phyloP scores from a whole-genome alignment of 225 moss, liverwort and hornwort species.

The Straminergon stramineum region DNA sequence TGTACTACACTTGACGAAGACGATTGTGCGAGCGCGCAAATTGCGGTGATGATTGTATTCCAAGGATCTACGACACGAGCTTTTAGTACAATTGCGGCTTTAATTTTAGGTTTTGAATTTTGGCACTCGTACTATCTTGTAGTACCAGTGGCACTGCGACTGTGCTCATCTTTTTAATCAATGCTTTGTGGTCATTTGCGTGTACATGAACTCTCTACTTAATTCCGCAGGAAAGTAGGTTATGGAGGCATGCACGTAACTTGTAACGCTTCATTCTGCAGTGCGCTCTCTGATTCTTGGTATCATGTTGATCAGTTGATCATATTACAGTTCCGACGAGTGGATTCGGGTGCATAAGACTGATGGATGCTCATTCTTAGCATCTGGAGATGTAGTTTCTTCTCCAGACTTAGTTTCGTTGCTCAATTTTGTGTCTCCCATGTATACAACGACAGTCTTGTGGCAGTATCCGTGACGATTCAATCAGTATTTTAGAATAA shows the following conservation, averaged over 20 bases:
- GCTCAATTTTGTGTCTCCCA: not conserved
- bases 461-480: not conserved
- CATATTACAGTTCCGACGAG: not conserved
- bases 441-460: not conserved
- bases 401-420: not conserved
- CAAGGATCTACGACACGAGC: not conserved
- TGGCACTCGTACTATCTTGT: not conserved
- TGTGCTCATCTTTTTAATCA: not conserved
- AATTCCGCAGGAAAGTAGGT: not conserved
- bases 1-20: not conserved
- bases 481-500: not conserved
- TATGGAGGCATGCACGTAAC: not conserved
- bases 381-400: not conserved
- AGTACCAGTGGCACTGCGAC: not conserved
- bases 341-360: not conserved
- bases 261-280: not conserved
- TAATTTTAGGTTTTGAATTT: not conserved
- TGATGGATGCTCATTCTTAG: not conserved
- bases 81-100: not conserved
- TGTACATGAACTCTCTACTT: not conserved
- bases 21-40: not conserved
- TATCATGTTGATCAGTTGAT: not conserved
- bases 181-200: not conserved
- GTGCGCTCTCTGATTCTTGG: not conserved
- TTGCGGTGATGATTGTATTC: not conserved